phyloP scores from a whole-genome alignment of 2,329 filamentous ascomycete genomes.

The Exophiala sp. region DNA sequence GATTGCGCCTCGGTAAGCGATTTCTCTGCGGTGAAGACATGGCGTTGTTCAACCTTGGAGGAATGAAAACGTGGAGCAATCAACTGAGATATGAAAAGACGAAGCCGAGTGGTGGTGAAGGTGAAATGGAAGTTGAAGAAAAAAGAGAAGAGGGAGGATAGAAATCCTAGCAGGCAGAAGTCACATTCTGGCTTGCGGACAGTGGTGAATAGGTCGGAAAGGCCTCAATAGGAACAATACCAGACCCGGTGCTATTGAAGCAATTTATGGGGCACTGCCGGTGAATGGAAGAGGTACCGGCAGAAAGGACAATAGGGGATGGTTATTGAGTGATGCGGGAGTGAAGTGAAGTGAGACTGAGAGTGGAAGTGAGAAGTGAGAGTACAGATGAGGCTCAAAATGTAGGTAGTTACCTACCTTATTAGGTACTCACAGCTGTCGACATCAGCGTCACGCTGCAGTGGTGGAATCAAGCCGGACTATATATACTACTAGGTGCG shows the following conservation, averaged over 20 bases:
- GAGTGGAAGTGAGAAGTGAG: neutral
- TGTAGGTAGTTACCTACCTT: too few species aligned
- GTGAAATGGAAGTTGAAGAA: neutral
- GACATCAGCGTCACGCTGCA: too few species aligned
- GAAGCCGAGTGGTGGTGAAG: too few species aligned
- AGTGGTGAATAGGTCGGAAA: neutral
- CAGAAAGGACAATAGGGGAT: neutral
- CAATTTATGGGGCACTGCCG: neutral
- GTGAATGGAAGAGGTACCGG: neutral
- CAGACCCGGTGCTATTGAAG: neutral
- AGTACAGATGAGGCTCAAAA: neutral
- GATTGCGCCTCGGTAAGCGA: conserved; percentile 1
- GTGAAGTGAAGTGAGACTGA: neutral
- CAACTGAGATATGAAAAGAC: neutral
- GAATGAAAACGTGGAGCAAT: neutral
- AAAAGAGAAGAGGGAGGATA: neutral
- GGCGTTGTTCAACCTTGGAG: neutral
- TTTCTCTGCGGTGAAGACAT: conserved; percentile 5
- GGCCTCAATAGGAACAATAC: neutral
- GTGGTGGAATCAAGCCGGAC: too few species aligned
- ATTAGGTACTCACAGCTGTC: too few species aligned
- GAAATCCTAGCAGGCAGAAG: neutral
- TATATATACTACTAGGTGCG: too few species aligned
- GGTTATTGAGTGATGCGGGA: neutral
- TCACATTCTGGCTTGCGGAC: neutral